A percentile compares a stretch with the other conserved stretches of the same genome.
phyloP scores from a whole-genome alignment of 805 yeast genomes.

The Wickerhamomyces bovis region DNA sequence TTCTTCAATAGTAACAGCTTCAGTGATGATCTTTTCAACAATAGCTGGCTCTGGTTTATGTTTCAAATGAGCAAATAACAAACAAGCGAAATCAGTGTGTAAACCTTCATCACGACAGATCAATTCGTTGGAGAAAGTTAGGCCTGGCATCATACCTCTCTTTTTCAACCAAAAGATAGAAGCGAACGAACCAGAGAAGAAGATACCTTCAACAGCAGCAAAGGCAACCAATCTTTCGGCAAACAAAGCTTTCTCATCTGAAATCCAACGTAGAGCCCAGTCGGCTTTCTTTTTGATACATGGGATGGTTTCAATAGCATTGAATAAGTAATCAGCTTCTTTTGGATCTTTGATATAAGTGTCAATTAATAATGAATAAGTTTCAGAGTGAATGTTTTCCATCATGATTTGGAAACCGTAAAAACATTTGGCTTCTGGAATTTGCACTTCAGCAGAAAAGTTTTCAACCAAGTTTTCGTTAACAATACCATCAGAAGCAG shows the following conservation, averaged over 20 bases:
- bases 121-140: conserved; percentile 95
- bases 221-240: conserved; percentile 97
- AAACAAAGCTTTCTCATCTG: conserved; percentile 79
- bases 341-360: conserved; percentile 94
- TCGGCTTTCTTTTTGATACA: conserved; percentile 96
- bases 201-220: conserved; percentile 98
- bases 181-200: conserved; percentile 97
- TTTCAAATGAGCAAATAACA: conserved; percentile 86
- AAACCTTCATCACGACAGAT: conserved; percentile 98
- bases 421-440: conserved; percentile 97
- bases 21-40: conserved; percentile 82
- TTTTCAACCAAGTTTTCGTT: conserved; percentile 97
- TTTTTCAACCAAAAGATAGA: conserved; percentile 98
- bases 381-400: conserved; percentile 98
- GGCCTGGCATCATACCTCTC: conserved; percentile 98
- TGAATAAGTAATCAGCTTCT: conserved; percentile 84
- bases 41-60: conserved; percentile 78
- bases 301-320: conserved; percentile 95
- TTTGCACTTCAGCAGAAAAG: conserved; percentile 93
- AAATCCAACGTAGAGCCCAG: conserved; percentile 98
- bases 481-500: conserved; percentile 98
- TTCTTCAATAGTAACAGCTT: conserved; percentile 93
- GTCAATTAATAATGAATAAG: conserved; percentile 90
- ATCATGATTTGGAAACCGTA: conserved; percentile 99
- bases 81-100: conserved; percentile 97